These are phyloP conservation scores for Amanita jacksonii DNA, from an alignment of 768 basidiomycete species.

Conservation along the genomic window DNA sequence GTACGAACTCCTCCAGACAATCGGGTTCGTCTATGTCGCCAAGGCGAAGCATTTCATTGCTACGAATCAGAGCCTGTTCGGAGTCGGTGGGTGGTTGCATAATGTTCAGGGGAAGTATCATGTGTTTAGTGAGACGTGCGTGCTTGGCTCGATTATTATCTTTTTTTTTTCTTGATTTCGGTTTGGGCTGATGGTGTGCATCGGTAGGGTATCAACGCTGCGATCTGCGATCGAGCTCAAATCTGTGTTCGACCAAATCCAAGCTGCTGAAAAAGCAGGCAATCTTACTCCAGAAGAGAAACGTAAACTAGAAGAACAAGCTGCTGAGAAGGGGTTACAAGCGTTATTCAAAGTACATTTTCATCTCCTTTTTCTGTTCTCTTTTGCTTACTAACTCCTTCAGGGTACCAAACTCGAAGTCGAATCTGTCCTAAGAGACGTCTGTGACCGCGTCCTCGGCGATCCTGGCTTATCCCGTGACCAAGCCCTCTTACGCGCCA, in stretches of 20 bases:
- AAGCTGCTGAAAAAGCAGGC: constrained; percentile 81
- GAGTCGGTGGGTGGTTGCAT: constrained; percentile 89
- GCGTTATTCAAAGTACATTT: constrained; percentile 91
- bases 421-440: constrained; percentile 82
- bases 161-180: too few species aligned
- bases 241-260: constrained; percentile 83
- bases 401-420: constrained; percentile 89
- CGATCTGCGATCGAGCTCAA: constrained; percentile 86
- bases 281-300: constrained; percentile 72
- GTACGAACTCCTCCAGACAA: constrained; percentile 72
- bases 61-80: constrained; percentile 60
- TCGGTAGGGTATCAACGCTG: constrained; percentile 80
- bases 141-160: too few species aligned
- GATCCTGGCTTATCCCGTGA: too few species aligned
- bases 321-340: constrained; percentile 86
- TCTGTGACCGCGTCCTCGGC: constrained; percentile 76
- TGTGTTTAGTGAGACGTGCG: constrained; percentile 91
- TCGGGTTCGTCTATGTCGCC: constrained; percentile 77
- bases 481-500: constrained; percentile 64
- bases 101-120: constrained; percentile 90
- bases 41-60: constrained; percentile 83
- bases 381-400: too few species aligned
- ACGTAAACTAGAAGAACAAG: constrained; percentile 79
- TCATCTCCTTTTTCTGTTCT: too few species aligned
- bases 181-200: too few species aligned